phyloP scores from a whole-genome alignment of 305 asterid genomes.

The Ruellia speciosa region DNA sequence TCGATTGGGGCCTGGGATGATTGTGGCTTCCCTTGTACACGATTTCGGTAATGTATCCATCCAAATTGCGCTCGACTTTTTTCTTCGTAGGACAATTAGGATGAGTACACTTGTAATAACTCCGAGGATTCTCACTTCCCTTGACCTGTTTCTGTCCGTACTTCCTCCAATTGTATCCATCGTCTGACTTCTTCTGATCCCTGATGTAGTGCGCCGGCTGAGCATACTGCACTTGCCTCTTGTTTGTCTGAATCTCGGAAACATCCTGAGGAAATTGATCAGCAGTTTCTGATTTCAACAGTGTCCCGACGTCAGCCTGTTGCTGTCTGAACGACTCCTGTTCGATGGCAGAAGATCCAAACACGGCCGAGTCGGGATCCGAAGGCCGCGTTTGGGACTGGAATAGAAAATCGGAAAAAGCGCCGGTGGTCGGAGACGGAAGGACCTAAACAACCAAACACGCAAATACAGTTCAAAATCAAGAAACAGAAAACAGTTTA shows the following conservation, averaged over 20 bases:
- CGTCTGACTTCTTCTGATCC: slow-evolving; percentile 68
- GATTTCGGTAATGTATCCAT: slow-evolving; percentile 81
- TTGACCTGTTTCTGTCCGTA: slow-evolving; percentile 86
- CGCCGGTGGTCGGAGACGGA: slow-evolving; percentile 58
- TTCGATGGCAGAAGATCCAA: not conserved
- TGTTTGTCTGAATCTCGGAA: slow-evolving; percentile 19
- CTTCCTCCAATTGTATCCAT: slow-evolving; percentile 87
- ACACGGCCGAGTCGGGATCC: slow-evolving; percentile 29
- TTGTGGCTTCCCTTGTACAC: slow-evolving; percentile 85
- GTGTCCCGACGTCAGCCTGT: not conserved
- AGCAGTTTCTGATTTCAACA: slow-evolving; percentile 27
- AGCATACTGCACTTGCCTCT: slow-evolving; percentile 18
- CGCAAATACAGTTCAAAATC: not conserved
- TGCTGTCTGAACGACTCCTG: slow-evolving; percentile 44
- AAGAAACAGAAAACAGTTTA: not conserved
- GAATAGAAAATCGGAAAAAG: slow-evolving; percentile 50
- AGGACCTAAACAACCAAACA: slow-evolving; percentile 38
- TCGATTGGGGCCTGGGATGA: slow-evolving; percentile 76
- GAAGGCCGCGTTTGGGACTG: slow-evolving; percentile 41
- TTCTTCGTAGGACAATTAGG: slow-evolving; percentile 82
- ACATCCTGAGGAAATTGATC: slow-evolving; percentile 18
- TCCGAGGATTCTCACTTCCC: slow-evolving; percentile 87
- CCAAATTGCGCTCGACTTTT: slow-evolving; percentile 70
- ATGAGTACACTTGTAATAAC: slow-evolving; percentile 78
- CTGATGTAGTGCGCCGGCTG: slow-evolving; percentile 39